Conservation (phyloP, 495 filamentous ascomycete genomes). For the Annulohypoxylon nitens region DNA sequence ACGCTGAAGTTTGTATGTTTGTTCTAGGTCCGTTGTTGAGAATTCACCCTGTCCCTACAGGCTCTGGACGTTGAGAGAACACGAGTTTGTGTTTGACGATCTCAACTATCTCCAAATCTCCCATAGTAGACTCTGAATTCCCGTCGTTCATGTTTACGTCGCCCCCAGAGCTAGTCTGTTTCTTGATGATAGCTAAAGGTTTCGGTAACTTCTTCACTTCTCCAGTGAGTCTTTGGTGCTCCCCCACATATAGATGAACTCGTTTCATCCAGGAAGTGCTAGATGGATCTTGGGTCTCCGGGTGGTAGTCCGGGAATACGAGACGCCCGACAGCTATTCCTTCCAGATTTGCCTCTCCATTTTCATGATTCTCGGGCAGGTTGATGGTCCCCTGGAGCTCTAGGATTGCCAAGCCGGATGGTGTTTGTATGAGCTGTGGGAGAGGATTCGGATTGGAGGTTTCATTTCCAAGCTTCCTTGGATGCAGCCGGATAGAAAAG, state of each 20-base stretch:
- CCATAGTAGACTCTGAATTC: slow-evolving; percentile 36
- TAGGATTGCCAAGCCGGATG: slow-evolving; percentile 80
- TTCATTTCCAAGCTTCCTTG: slow-evolving; percentile 23
- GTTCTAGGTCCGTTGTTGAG: background rate
- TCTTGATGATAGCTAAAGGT: slow-evolving; percentile 81
- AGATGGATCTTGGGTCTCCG: slow-evolving; percentile 58
- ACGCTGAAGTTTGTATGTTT: background rate
- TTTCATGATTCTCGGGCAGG: slow-evolving; percentile 58
- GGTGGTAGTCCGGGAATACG: slow-evolving; percentile 80
- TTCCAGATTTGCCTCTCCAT: slow-evolving; percentile 34
- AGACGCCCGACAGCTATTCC: slow-evolving; percentile 77
- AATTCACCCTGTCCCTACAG: slow-evolving; percentile 66
- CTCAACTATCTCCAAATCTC: slow-evolving; percentile 76
- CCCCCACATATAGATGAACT: slow-evolving; percentile 87
- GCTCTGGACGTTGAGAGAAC: slow-evolving; percentile 89
- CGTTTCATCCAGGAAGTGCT: slow-evolving; percentile 85
- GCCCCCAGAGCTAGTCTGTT: slow-evolving; percentile 52
- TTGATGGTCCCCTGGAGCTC: slow-evolving; percentile 93
- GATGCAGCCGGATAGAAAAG: slow-evolving; percentile 45
- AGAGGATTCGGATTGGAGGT: slow-evolving; percentile 66
- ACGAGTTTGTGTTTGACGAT: slow-evolving; percentile 90
- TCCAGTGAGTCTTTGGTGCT: slow-evolving; percentile 89
- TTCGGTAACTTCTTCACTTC: slow-evolving; percentile 87
- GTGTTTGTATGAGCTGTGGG: slow-evolving; percentile 88
- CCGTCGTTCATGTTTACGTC: slow-evolving; percentile 44